Conservation (phyloP, 495 filamentous ascomycete genomes). For the Poronia punctata region DNA sequence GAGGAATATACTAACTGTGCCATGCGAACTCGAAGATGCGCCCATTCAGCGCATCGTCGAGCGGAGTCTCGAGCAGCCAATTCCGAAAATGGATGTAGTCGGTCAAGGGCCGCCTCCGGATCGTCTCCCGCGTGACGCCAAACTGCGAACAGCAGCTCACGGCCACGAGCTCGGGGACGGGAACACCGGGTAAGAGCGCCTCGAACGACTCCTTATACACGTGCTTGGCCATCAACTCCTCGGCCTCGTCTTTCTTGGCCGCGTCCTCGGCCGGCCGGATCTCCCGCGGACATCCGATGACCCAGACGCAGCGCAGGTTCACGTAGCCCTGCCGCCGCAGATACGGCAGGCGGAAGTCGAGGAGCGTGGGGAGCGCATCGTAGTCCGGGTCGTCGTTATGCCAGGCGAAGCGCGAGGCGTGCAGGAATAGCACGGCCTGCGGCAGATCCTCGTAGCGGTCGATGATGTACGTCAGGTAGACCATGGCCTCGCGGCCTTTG, state of each 20-base stretch:
- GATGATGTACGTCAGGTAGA: conserved; percentile 57
- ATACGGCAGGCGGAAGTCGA: conserved; percentile 48
- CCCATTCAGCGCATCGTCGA: conserved; percentile 52
- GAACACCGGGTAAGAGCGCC: conserved; percentile 46
- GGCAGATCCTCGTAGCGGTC: conserved; percentile 57
- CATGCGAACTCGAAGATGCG: conserved; percentile 66
- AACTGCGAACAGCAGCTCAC: conserved; percentile 68
- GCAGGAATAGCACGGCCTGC: conserved; percentile 53
- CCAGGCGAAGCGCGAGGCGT: conserved; percentile 57
- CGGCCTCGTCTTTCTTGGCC: conserved; percentile 15
- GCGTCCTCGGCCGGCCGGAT: conserved; percentile 37
- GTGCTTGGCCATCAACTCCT: conserved; percentile 31
- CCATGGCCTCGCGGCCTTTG: conserved; percentile 59
- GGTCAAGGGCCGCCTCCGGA: conserved; percentile 39
- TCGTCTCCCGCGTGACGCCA: conserved; percentile 49
- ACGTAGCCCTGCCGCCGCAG: conserved; percentile 52
- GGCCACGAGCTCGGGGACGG: conserved; percentile 38
- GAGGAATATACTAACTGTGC: conserved; percentile 58
- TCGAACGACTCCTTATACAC: conserved; percentile 46
- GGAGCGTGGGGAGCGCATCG: conserved; percentile 41
- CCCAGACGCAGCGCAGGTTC: conserved; percentile 60
- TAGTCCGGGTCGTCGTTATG: conserved; percentile 54
- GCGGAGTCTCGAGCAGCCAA: conserved; percentile 55
- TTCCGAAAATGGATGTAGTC: conserved; percentile 50
- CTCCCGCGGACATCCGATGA: conserved; percentile 54